Evolutionary conservation across 2,329 filamentous ascomycete genomes (phyloP).

Genomic region (Phaeosphaeria sp.): DNA sequence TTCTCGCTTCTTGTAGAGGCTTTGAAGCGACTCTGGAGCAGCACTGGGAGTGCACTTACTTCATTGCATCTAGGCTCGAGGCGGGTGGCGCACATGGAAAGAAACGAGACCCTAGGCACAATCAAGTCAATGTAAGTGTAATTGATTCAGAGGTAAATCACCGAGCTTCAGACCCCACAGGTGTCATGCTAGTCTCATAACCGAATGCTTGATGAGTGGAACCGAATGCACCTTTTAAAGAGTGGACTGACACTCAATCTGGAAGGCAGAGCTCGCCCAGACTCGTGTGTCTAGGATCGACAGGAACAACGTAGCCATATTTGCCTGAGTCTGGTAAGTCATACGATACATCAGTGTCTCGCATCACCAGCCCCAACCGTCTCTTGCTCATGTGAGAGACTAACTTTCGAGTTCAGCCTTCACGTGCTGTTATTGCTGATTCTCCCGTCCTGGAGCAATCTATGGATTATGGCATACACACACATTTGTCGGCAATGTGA

Average conservation of each 20-base stretch:
- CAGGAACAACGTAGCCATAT: neutral
- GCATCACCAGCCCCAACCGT: neutral
- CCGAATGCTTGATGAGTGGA: neutral
- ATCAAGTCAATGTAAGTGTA: neutral
- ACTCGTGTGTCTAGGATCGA: neutral
- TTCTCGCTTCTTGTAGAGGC: too few species aligned
- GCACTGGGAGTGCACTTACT: neutral
- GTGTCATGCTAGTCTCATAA: neutral
- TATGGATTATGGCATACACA: too few species aligned
- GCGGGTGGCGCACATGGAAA: neutral
- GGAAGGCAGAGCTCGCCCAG: neutral
- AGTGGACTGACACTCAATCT: neutral
- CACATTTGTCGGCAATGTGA: too few species aligned
- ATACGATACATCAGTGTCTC: neutral
- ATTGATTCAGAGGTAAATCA: neutral
- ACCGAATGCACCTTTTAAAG: neutral
- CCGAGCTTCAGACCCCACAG: neutral
- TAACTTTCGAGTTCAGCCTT: neutral
- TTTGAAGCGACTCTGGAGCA: too few species aligned
- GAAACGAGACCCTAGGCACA: neutral
- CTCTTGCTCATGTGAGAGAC: neutral
- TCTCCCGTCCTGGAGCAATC: neutral
- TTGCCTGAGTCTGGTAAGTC: neutral
- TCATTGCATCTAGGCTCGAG: neutral
- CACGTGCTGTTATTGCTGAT: neutral